Evolutionary conservation across 148 eudicot species (phyloP), one percentile per base, ranked within the genome.

Genomic region (Pharnaceum exiguum): DNA sequence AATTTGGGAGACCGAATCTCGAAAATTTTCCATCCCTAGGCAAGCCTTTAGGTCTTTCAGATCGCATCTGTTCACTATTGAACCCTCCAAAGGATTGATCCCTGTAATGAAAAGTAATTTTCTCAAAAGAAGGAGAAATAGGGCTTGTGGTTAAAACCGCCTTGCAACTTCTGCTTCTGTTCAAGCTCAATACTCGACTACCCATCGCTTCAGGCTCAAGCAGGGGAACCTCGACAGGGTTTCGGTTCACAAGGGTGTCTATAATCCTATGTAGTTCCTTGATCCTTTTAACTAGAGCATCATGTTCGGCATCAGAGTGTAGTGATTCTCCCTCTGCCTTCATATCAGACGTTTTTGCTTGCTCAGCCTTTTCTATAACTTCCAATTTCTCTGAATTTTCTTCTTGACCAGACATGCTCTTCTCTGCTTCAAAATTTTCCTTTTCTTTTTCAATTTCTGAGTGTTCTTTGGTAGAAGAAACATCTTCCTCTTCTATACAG

Each of bases 91-190:
- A 63, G 50, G 33, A 39, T 51, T 37, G 66, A 23, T 68, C 70
- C 59, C 68, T 45, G 38, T 33, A 40, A 43, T 64, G 68, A 30
- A 24, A 16, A 28, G 51, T 32, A 8, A 16, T 36, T 35, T 46
- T 67, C 24, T 70, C 78, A 54, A 51, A 51, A 55, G 60, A 40
- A 40, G 62, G 70, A 18, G 72, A 55, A 18, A 61, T 30, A 5
- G 63, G 36, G 2, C 13, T 33, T 11, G 72, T 60, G 19, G 47
- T 60, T 44, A 75, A 24, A 53, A 68, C 32, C 18, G 79, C 86
- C 67, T 60, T 71, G 62, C 87, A 82, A 62, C 96, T 89, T 74
- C 76, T 78, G 70, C 90, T 79, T 51, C 86, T 59, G 33, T 33
- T 36, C 13, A 84, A 46, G 39, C 38, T 77, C 15, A 36, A 54